Evolutionary conservation across 176 grass and related monocot species (phyloP), one percentile per base, ranked within the genome.

Genomic region (Areca catechu): DNA sequence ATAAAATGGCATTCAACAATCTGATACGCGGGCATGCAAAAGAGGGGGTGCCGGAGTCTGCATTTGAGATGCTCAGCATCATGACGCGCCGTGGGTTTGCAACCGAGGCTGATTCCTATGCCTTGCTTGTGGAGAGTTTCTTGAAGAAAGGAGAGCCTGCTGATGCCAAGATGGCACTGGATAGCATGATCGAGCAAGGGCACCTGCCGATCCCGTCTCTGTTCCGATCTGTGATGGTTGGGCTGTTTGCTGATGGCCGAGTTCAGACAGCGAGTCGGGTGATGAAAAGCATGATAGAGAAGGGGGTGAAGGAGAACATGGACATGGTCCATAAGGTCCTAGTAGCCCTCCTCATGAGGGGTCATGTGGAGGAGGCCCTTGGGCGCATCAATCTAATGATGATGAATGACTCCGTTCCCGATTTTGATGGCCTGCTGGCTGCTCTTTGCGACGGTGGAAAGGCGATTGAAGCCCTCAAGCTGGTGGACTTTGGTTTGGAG

Each of bases 271-370:
- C 93, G 29, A 98, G 93, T 64, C 70, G 87, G 60, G 87, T 98
- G 58, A 83, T 92, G 93, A 92, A 92, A 79, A 88, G 75, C 48
- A 98, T 98, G 93, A 82, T 98, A 0, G 81, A 98, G 62, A 98
- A 92, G 72, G 84, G 83, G 28, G 69, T 98, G 49, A 80, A 85
- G 56, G 84, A 92, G 68, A 98, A 98, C 74, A 88, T 82, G 78
- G 83, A 85, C 20, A 19, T 88, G 55, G 80, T 65, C 4, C 72
- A 92, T 51, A 86, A 85, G 63, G 78, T 98, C 43, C 70, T 98
- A n/a, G 87, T 88, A 47, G 73, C 67, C 30, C 82, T 98, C 50
- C 80, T 98, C 52, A 85, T 51, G 61, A 88, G 87, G 75, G 87
- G 93, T 53, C 93, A 98, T 83, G 77, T 98, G 16, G 84, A 98